Conservation (phyloP, 2,329 filamentous ascomycete species). For the Penicillium sp. region DNA sequence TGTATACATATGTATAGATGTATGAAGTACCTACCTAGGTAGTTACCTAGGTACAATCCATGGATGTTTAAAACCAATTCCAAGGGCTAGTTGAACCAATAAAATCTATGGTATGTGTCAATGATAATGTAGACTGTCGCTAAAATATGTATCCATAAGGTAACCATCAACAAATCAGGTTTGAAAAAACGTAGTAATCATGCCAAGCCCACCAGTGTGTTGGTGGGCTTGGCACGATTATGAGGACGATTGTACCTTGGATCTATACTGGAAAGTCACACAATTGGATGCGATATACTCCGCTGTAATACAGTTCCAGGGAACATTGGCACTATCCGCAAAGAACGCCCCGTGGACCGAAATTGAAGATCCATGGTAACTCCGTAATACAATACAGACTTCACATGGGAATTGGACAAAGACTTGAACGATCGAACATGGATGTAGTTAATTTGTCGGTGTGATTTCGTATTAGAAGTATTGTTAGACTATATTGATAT, state of each 20-base stretch:
- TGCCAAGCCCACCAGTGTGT: too few species aligned
- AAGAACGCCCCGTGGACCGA: neutral
- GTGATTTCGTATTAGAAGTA: neutral
- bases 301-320: neutral
- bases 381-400: neutral
- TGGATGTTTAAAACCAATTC: neutral
- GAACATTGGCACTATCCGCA: neutral
- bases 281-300: constrained; percentile 6
- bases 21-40: too few species aligned
- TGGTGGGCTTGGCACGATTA: neutral
- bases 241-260: neutral
- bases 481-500: neutral
- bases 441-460: too few species aligned
- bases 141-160: neutral
- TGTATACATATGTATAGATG: neutral
- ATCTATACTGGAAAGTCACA: neutral
- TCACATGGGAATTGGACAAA: neutral
- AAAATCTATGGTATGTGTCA: too few species aligned
- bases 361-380: neutral
- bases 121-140: too few species aligned
- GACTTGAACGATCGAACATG: neutral
- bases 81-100: neutral
- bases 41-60: too few species aligned
- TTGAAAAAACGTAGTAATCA: neutral
- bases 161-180: neutral